phyloP scores from a whole-genome alignment of 179 eudicot species.

The Silene coronaria region DNA sequence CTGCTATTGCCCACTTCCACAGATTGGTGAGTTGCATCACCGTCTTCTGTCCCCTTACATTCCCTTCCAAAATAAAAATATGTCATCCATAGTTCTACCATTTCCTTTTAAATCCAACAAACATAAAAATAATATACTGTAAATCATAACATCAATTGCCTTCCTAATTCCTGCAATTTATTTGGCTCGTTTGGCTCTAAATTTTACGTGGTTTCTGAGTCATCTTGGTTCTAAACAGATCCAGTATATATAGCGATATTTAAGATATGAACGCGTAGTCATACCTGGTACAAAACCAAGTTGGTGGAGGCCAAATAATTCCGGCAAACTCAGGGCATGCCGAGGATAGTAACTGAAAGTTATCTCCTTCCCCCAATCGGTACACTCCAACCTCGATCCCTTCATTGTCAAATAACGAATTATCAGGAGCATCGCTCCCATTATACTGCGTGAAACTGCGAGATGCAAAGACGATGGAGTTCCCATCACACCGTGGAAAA shows the following conservation, averaged over 20 bases:
- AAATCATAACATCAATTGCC: not conserved
- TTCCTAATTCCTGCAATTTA: not conserved
- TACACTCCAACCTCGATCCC: conserved; percentile 9
- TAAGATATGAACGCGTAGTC: too few species aligned
- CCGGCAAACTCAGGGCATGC: conserved; percentile 9
- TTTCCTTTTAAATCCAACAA: too few species aligned
- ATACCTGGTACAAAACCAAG: conserved; percentile 16
- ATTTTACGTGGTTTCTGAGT: too few species aligned
- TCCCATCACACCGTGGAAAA: conserved; percentile 15
- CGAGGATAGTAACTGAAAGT: not conserved
- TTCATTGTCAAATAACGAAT: not conserved
- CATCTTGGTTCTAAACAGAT: too few species aligned
- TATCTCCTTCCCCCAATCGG: conserved; percentile 8
- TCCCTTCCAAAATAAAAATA: conserved; percentile 7
- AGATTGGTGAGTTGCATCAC: not conserved
- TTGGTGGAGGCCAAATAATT: conserved; percentile 10
- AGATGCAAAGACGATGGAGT: conserved; percentile 12
- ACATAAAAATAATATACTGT: not conserved
- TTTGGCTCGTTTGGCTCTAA: not conserved
- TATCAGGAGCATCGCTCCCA: not conserved
- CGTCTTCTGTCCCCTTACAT: not conserved
- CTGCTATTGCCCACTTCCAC: not conserved
- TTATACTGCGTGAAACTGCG: conserved; percentile 15
- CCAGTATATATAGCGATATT: too few species aligned
- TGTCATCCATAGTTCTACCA: too few species aligned